Conservation (phyloP, 1,284 basidiomycete genomes). For the Agroathelia rolfsii region DNA sequence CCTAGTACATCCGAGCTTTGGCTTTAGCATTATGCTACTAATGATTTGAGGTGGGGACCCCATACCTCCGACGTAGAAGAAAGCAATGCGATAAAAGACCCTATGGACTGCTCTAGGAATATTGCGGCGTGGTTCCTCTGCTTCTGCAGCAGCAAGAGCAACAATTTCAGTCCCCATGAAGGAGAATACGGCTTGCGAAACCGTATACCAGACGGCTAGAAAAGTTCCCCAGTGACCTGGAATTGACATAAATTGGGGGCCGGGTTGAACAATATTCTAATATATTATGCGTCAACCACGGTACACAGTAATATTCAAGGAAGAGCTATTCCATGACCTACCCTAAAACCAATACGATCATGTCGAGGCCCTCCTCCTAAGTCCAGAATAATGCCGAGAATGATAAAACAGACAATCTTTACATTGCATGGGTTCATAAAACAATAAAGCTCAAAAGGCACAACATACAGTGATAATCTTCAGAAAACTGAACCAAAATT, state of each 20-base stretch:
- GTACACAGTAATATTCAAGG: background rate
- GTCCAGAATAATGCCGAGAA: slow-evolving; percentile 49
- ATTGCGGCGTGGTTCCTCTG: slow-evolving; percentile 66
- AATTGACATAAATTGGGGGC: slow-evolving; percentile 31
- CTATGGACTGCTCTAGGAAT: slow-evolving; percentile 73
- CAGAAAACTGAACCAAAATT: too few relatives aligned
- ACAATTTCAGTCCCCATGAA: slow-evolving; percentile 81
- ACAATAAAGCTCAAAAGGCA: too few relatives aligned
- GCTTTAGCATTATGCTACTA: too few relatives aligned
- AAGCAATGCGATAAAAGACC: slow-evolving; percentile 70
- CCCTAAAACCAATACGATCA: slow-evolving; percentile 44
- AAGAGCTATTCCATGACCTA: slow-evolving; percentile 16
- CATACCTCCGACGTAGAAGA: slow-evolving; percentile 51
- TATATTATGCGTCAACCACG: slow-evolving; percentile 25
- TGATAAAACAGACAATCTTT: too few relatives aligned
- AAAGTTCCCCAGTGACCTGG: slow-evolving; percentile 52
- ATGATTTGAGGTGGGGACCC: too few relatives aligned
- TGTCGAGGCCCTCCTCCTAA: slow-evolving; percentile 49
- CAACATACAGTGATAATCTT: too few relatives aligned
- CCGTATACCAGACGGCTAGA: slow-evolving; percentile 55
- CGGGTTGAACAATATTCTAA: slow-evolving; percentile 50
- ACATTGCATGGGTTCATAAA: too few relatives aligned
- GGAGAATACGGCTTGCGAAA: slow-evolving; percentile 77
- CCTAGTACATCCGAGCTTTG: too few relatives aligned
- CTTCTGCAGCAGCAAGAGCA: slow-evolving; percentile 68